These are phyloP conservation scores for Cutaneotrichosporon cutaneum DNA, from an alignment of 1,284 basidiomycete species.

Conservation along the genomic window DNA sequence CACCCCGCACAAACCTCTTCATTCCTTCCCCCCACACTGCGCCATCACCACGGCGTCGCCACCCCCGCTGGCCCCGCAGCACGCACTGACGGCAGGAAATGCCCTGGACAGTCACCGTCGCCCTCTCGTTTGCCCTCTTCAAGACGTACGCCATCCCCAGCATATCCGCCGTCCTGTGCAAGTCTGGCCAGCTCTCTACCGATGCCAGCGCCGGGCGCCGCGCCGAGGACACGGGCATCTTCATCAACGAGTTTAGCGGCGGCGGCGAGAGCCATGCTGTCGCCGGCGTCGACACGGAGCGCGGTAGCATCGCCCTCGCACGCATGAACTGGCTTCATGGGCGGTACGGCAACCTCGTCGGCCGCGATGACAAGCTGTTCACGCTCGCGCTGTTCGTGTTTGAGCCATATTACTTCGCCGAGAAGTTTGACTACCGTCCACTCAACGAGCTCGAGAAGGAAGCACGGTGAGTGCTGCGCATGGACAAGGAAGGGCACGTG, in stretches of 20 bases:
- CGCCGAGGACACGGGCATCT: slow-evolving; percentile 23
- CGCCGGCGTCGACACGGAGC: slow-evolving; percentile 18
- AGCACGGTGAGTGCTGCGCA: slow-evolving; percentile 16
- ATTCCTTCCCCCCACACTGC: no score
- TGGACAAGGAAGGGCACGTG: no score
- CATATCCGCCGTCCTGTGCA: slow-evolving; percentile 19
- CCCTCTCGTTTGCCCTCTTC: slow-evolving; percentile 22
- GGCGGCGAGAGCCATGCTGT: slow-evolving; percentile 5
- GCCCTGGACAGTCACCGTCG: slow-evolving; percentile 13
- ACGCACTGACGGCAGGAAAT: slow-evolving; percentile 17
- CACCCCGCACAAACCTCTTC: no score
- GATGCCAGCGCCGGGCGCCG: slow-evolving; percentile 12
- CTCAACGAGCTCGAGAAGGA: slow-evolving; percentile 18
- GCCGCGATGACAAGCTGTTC: slow-evolving; percentile 23
- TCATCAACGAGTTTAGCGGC: slow-evolving; percentile 21
- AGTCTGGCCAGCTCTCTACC: slow-evolving; percentile 15
- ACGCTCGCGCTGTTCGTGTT: slow-evolving; percentile 22
- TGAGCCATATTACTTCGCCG: slow-evolving; percentile 13
- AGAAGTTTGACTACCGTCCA: slow-evolving; percentile 15
- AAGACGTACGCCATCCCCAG: slow-evolving; percentile 22
- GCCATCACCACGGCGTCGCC: not conserved
- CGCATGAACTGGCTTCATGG: slow-evolving; percentile 24
- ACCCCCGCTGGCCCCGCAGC: not conserved
- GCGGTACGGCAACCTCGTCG: slow-evolving; percentile 19
- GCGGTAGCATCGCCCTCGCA: slow-evolving; percentile 18